Percentiles rank a stretch among this genome's conserved stretches.
Evolutionary conservation across 2,329 filamentous ascomycete species (phyloP).

Genomic region (Colletotrichum sp.): DNA sequence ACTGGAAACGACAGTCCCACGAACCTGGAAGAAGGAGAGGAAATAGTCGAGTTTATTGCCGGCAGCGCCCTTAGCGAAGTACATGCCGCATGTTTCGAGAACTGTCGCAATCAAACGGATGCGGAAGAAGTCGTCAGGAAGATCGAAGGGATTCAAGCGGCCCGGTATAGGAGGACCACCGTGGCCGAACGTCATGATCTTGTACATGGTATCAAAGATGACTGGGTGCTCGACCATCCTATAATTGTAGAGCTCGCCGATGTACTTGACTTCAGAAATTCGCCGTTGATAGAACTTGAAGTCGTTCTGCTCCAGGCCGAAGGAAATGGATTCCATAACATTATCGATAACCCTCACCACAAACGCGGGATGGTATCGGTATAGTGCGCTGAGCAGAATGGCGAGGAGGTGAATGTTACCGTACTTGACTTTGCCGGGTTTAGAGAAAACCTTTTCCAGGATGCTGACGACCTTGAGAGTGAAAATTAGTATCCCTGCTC

Average conservation of each 20-base stretch:
- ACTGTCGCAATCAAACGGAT: slow-evolving; percentile 89
- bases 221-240: slow-evolving; percentile 95
- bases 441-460: slow-evolving; percentile 90
- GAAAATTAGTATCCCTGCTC: not conserved
- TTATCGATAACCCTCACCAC: slow-evolving; percentile 92
- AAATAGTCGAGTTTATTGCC: slow-evolving; percentile 99
- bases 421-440: slow-evolving; percentile 96
- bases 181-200: slow-evolving; percentile 91
- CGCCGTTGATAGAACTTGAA: slow-evolving; percentile 97
- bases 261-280: slow-evolving; percentile 93
- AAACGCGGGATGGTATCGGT: slow-evolving; percentile 91
- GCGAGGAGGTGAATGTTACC: slow-evolving; percentile 94
- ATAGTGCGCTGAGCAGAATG: slow-evolving; percentile 85
- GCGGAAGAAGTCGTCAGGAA: slow-evolving; percentile 94
- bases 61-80: slow-evolving; percentile 90
- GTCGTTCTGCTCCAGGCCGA: slow-evolving; percentile 93
- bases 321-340: slow-evolving; percentile 82
- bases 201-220: slow-evolving; percentile 94
- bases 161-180: slow-evolving; percentile 84
- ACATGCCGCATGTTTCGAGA: slow-evolving; percentile 93
- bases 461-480: slow-evolving; percentile 66
- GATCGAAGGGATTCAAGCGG: slow-evolving; percentile 77
- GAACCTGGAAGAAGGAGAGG: slow-evolving; percentile 87
- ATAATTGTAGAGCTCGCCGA: slow-evolving; percentile 97
- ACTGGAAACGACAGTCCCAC: not conserved